Base-by-base conservation (phyloP, 75 land plant species). In the Adiantum capillusveneris region DNA sequence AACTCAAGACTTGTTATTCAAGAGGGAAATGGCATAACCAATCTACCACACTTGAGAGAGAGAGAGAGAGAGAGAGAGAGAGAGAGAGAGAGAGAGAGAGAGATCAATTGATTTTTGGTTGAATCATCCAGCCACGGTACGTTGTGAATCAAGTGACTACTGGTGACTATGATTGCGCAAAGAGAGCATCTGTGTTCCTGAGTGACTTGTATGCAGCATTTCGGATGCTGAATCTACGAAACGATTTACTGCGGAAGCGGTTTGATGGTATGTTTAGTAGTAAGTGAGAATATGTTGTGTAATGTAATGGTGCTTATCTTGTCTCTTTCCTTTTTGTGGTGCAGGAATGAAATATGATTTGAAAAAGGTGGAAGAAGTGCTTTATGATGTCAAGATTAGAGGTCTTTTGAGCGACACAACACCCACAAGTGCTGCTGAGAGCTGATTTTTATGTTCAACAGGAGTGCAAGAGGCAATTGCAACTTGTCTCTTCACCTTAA, bases 191-290 rank as follows among this genome's bases (percentile, higher is more conserved):
- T 53, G 70, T 39, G 49, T 90, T 90, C 62, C 55, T 90, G 25
- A 86, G 84, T 18, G 87, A 90, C 19, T 79, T 90, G 25, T 88
- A 82, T 69, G 72, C 96, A 25, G 72, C 96, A 18, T 90, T 90
- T 61, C 70, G 96, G 24, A 78, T 86, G 74, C 87, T 90, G 12
- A 90, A 90, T 63, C 84, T 90, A n/a, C 84, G 96, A 7, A 90
- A 90, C 67, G 96, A 90, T 53, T 75, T 77, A 29, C 53, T 90
- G 65, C 86, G 96, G 48, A 90, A 86, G 62, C 81, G 85, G 58
- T 90, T 90, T 83, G 96, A 90, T 61, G 82, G 96, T 90, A 59
- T 28, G 73, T 53, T n/a, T n/a, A n/a, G n/a, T n/a, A n/a, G n/a
- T n/a, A n/a, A n/a, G n/a, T n/a, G n/a, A n/a, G n/a, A n/a, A n/a